Conservation (phyloP, 225 moss, liverwort and hornwort genomes). For the Polytrichum formosum region DNA sequence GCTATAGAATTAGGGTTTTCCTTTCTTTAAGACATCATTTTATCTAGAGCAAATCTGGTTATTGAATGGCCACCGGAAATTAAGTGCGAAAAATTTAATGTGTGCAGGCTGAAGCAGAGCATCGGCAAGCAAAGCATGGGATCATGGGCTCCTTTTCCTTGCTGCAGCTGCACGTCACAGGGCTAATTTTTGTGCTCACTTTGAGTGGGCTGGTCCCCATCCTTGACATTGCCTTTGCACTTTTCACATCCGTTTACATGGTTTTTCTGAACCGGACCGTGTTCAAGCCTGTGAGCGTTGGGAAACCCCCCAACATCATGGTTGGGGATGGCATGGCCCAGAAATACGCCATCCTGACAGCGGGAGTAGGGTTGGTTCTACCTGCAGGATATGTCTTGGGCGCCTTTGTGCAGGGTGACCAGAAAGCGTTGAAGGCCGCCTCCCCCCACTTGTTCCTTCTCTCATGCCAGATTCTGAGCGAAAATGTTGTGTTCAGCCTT, state of each 20-base stretch:
- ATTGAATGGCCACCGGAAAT: too few relatives aligned
- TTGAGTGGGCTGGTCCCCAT: slow-evolving; percentile 18
- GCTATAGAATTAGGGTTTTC: too few relatives aligned
- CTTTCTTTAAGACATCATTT: too few relatives aligned
- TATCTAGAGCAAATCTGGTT: too few relatives aligned
- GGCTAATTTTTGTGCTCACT: slow-evolving; percentile 4
- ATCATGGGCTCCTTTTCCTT: slow-evolving; percentile 8
- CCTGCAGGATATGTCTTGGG: slow-evolving; percentile 22
- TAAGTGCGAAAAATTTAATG: too few relatives aligned
- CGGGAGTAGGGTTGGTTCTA: slow-evolving; percentile 20
- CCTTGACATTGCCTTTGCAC: slow-evolving; percentile 14
- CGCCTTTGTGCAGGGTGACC: slow-evolving; percentile 17
- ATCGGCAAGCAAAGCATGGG: slow-evolving; percentile 8
- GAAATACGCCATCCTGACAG: slow-evolving; percentile 5
- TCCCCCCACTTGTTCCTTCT: slow-evolving; percentile 24
- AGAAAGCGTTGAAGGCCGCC: slow-evolving; percentile 10
- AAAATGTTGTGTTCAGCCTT: neutral
- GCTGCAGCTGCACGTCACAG: slow-evolving; percentile 7
- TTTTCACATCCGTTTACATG: slow-evolving; percentile 25
- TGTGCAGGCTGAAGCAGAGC: slow-evolving; percentile 11
- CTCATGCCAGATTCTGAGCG: slow-evolving; percentile 14
- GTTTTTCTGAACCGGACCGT: slow-evolving; percentile 14
- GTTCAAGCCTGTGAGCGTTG: slow-evolving; percentile 16
- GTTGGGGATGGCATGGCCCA: slow-evolving; percentile 4
- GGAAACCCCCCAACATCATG: slow-evolving; percentile 9